Evolutionary conservation across 2,329 filamentous ascomycete genomes (phyloP).

Genomic region (Sporothrix curviconia): DNA sequence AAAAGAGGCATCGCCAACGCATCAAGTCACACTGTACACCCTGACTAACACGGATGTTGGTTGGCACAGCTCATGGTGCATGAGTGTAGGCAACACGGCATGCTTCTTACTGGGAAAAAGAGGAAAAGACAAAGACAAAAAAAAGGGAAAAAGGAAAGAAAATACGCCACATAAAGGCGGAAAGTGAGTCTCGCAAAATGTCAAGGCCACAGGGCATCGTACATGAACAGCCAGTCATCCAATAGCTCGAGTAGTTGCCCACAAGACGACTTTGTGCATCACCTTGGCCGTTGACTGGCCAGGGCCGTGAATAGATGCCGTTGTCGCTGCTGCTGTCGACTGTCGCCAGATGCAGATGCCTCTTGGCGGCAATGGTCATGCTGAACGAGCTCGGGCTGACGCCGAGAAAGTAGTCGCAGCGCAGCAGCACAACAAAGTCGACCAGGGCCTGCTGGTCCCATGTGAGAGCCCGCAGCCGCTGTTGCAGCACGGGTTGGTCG

Average conservation of each 20-base stretch:
- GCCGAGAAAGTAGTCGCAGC: conserved; percentile 35
- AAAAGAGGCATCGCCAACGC: too few species aligned
- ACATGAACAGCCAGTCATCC: conserved; percentile 45
- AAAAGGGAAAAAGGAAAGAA: too few species aligned
- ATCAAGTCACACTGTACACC: too few species aligned
- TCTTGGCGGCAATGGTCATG: conserved; percentile 40
- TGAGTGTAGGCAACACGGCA: too few species aligned
- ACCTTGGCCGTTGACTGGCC: conserved; percentile 36
- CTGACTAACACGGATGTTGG: too few species aligned
- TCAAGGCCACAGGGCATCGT: conserved; percentile 38
- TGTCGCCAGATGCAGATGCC: conserved; percentile 35
- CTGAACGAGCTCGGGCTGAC: conserved; percentile 44
- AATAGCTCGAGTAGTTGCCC: conserved; percentile 39
- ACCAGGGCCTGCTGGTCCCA: conserved; percentile 41
- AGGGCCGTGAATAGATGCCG: conserved; percentile 36
- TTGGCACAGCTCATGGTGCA: too few species aligned
- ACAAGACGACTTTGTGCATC: conserved; percentile 38
- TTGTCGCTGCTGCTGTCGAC: too few species aligned
- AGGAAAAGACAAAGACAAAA: too few species aligned
- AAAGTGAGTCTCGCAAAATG: too few species aligned
- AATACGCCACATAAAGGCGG: too few species aligned
- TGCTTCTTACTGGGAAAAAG: too few species aligned
- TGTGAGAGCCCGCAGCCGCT: conserved; percentile 31
- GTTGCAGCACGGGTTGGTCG: conserved; percentile 24
- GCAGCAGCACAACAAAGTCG: conserved; percentile 36